Evolutionary conservation across 2,329 filamentous ascomycete species (phyloP).

Genomic region (Monilinia laxa): DNA sequence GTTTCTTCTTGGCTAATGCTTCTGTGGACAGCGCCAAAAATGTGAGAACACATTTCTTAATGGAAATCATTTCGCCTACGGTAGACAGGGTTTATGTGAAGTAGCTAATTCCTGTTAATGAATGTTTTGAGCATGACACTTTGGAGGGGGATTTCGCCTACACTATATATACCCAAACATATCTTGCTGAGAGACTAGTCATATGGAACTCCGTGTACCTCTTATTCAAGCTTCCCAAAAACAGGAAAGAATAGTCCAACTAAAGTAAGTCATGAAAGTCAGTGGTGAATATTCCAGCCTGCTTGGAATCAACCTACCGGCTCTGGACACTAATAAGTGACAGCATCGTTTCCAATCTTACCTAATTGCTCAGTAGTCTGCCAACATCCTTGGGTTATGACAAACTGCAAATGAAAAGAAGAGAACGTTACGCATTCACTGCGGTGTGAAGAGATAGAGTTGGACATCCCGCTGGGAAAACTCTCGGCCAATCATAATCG

Average conservation of each 20-base stretch:
- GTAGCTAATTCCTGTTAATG: slow-evolving; percentile 34
- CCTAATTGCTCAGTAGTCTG: background rate
- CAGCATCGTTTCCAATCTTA: background rate
- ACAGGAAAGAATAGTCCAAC: no score
- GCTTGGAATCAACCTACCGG: background rate
- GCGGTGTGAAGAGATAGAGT: background rate
- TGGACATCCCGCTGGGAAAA: background rate
- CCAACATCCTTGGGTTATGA: background rate
- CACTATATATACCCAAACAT: no score
- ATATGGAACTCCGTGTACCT: no score
- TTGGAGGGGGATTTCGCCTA: no score
- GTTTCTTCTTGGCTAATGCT: slow-evolving; percentile 5
- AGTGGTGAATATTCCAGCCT: background rate
- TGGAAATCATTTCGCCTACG: no score
- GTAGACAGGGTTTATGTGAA: slow-evolving; percentile 4
- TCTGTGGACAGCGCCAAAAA: slow-evolving; percentile 30
- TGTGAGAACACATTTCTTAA: no score
- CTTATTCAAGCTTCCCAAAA: no score
- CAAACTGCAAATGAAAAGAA: background rate
- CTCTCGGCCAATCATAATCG: background rate
- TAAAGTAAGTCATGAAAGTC: no score
- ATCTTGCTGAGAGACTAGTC: no score
- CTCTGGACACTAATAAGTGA: background rate
- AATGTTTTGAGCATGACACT: background rate
- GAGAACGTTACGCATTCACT: background rate